Conservation (phyloP, 306 rosid genomes). For the Citrullus mucosospermus region DNA sequence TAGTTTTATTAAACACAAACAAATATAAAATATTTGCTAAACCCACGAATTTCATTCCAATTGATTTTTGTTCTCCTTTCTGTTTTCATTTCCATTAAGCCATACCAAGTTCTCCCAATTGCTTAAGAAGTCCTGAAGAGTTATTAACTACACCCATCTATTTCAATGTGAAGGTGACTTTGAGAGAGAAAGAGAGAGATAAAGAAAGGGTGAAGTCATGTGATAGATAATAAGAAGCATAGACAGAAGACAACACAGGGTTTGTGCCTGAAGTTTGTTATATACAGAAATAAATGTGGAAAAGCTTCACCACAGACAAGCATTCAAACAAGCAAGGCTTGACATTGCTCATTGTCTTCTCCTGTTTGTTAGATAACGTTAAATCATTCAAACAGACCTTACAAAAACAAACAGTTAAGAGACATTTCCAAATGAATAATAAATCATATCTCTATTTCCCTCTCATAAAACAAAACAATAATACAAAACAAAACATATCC, state of each 20-base stretch:
- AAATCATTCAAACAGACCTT: not conserved
- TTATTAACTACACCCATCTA: not conserved
- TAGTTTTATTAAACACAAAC: too few relatives aligned
- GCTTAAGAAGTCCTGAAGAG: not conserved
- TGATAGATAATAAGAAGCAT: not conserved
- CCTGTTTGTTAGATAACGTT: not conserved
- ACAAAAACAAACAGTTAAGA: not conserved
- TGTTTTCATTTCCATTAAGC: not conserved
- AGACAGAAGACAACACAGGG: not conserved
- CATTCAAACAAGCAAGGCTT: not conserved
- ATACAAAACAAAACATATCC: not conserved
- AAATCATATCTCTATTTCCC: not conserved
- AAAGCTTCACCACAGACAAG: not conserved
- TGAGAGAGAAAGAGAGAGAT: not conserved
- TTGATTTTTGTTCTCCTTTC: not conserved
- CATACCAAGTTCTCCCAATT: not conserved
- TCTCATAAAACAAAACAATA: not conserved
- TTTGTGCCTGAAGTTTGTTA: not conserved
- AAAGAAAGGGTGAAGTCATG: not conserved
- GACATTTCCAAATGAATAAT: not conserved
- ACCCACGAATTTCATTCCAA: too few relatives aligned
- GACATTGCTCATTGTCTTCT: constrained; percentile 6
- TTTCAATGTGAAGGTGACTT: not conserved
- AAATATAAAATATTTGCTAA: too few relatives aligned
- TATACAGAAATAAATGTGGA: not conserved